Evolutionary conservation across 73 alveolate species (phyloP).

Genomic region (Paramecium octaurelia): DNA sequence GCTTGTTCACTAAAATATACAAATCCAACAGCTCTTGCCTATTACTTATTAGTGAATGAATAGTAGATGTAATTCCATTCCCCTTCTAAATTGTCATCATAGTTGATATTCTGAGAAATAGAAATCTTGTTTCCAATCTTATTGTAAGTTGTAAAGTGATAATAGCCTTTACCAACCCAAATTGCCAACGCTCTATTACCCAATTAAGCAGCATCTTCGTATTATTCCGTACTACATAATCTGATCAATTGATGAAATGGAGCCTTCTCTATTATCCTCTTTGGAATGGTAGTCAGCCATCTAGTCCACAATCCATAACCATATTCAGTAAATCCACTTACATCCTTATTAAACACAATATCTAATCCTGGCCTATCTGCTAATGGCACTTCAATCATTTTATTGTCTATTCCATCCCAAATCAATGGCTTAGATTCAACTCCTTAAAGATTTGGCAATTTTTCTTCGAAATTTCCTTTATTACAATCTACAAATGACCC

Average conservation of each 20-base stretch:
- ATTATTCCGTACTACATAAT: background rate
- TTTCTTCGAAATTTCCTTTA: background rate
- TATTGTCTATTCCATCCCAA: background rate
- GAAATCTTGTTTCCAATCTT: background rate
- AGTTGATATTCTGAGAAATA: background rate
- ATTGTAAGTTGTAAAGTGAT: constrained; percentile 22
- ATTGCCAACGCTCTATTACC: constrained; percentile 25
- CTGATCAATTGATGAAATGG: constrained; percentile 12
- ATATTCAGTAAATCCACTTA: background rate
- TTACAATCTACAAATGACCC: background rate
- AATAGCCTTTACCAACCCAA: constrained; percentile 46
- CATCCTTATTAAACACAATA: background rate
- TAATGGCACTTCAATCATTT: background rate
- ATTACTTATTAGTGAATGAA: background rate
- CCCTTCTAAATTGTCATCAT: constrained; percentile 18
- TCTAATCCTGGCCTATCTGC: background rate
- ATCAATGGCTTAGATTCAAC: background rate
- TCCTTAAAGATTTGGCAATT: background rate
- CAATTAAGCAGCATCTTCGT: background rate
- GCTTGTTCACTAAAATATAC: background rate
- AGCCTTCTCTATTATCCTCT: background rate
- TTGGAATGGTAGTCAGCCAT: constrained; percentile 15
- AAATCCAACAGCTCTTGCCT: constrained; percentile 34
- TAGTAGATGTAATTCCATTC: constrained; percentile 25
- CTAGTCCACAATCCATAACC: constrained; percentile 50